Conservation (phyloP, 164 flowering plant genomes). For the Piper betle region DNA sequence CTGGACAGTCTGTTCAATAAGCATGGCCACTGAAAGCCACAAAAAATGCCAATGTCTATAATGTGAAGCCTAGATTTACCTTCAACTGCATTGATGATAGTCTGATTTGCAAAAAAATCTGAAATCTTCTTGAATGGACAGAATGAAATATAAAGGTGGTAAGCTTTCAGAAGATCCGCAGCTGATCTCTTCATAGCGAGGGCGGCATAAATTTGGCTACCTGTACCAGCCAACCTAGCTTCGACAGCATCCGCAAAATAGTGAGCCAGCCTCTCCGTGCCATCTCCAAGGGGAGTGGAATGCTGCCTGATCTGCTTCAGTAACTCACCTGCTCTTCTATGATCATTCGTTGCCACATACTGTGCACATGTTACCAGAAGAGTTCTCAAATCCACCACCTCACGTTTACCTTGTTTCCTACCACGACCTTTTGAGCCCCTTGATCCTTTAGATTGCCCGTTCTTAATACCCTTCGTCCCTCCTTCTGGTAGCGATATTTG, state of each 20-base stretch:
- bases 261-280: slow-evolving; percentile 61
- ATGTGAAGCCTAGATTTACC: slow-evolving; percentile 47
- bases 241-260: too few species aligned
- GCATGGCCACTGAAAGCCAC: slow-evolving; percentile 91
- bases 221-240: too few species aligned
- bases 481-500: slow-evolving; percentile 21
- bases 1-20: slow-evolving; percentile 43
- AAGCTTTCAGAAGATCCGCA: slow-evolving; percentile 62
- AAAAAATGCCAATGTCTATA: slow-evolving; percentile 74
- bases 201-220: too few species aligned
- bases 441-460: slow-evolving; percentile 31
- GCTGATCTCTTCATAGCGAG: slow-evolving; percentile 40
- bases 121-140: slow-evolving; percentile 79
- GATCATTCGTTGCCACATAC: slow-evolving; percentile 70
- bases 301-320: slow-evolving; percentile 66
- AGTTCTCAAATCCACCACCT: slow-evolving; percentile 71
- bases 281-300: slow-evolving; percentile 75
- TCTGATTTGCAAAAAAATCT: too few species aligned
- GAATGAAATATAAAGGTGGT: slow-evolving; percentile 47
- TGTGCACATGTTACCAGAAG: slow-evolving; percentile 69
- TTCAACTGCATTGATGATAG: slow-evolving; percentile 24
- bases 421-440: slow-evolving; percentile 40
- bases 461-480: slow-evolving; percentile 18
- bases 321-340: slow-evolving; percentile 45
- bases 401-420: slow-evolving; percentile 39